Conservation (phyloP, 2,329 filamentous ascomycete species). For the Clarireedia paspali region DNA sequence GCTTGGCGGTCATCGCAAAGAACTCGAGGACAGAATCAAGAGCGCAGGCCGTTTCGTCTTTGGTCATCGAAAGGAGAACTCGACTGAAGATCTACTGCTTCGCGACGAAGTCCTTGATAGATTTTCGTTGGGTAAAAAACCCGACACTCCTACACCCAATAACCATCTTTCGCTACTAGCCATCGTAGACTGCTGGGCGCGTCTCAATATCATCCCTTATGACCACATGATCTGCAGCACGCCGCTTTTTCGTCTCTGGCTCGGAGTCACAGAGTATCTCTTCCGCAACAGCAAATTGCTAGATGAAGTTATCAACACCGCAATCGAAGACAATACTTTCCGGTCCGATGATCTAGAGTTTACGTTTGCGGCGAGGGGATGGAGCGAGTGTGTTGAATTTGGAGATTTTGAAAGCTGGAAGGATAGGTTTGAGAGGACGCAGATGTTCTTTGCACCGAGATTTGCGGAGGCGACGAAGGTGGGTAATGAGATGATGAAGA, state of each 20-base stretch:
- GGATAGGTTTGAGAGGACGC: conserved; percentile 84
- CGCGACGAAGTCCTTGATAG: conserved; percentile 76
- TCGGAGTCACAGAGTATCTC: conserved; percentile 94
- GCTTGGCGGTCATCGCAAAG: conserved; percentile 73
- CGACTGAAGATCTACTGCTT: conserved; percentile 59
- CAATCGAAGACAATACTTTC: conserved; percentile 84
- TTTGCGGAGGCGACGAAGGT: conserved; percentile 82
- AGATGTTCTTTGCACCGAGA: conserved; percentile 82
- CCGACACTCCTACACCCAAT: conserved; percentile 58
- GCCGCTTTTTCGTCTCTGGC: conserved; percentile 90
- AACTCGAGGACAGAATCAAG: conserved; percentile 68
- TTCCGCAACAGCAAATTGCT: conserved; percentile 78
- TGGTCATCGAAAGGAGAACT: conserved; percentile 40
- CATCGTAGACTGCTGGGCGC: conserved; percentile 98
- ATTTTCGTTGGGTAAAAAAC: conserved; percentile 72
- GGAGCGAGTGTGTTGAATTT: conserved; percentile 87
- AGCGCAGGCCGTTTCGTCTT: conserved; percentile 72
- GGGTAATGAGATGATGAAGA: conserved; percentile 96
- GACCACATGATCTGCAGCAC: conserved; percentile 99
- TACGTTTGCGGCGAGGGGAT: conserved; percentile 90
- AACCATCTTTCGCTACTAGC: conserved; percentile 90
- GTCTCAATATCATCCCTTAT: conserved; percentile 87
- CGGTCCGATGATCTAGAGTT: conserved; percentile 96
- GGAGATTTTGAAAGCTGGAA: conserved; percentile 91
- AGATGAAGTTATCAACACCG: conserved; percentile 77